A percentile compares a stretch with the other conserved stretches of the same genome.
These are phyloP conservation scores for Microcos paniculata DNA, from an alignment of 345 rosid genomes.

Conservation along the genomic window DNA sequence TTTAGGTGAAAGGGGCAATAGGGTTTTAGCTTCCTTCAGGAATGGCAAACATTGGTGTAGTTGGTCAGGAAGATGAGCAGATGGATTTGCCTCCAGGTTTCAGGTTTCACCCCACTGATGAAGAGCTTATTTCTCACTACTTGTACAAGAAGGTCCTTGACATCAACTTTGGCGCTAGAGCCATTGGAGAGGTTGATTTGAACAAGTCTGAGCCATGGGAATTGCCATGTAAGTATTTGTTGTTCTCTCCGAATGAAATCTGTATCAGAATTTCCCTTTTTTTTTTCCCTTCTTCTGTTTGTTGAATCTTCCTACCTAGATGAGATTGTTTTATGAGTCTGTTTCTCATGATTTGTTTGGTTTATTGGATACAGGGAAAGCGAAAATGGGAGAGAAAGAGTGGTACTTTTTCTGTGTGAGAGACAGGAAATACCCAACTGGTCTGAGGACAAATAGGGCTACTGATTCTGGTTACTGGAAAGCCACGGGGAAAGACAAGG, in stretches of 20 bases:
- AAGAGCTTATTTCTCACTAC: conserved; percentile 89
- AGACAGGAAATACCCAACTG: conserved; percentile 91
- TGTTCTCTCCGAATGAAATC: too few species aligned
- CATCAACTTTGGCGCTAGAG: conserved; percentile 52
- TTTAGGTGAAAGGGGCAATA: background rate
- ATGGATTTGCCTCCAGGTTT: conserved; percentile 93
- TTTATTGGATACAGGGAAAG: conserved; percentile 58
- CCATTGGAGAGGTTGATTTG: conserved; percentile 91
- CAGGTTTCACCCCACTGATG: conserved; percentile 92
- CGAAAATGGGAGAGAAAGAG: conserved; percentile 94
- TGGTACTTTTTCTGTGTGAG: conserved; percentile 95
- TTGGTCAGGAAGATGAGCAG: conserved; percentile 59
- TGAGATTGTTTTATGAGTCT: background rate
- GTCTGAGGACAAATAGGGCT: conserved; percentile 82
- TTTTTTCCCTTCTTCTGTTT: background rate
- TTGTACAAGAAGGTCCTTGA: conserved; percentile 69
- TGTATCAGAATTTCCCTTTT: background rate
- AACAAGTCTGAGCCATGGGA: conserved; percentile 99
- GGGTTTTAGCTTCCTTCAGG: conserved; percentile 35
- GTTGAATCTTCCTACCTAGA: background rate
- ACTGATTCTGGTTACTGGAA: conserved; percentile 95
- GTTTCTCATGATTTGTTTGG: background rate
- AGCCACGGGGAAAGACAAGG: conserved; percentile 92
- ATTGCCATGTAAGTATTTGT: conserved; percentile 58
- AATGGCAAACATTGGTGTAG: conserved; percentile 44